A percentile compares a stretch with the other conserved stretches of the same genome.
phyloP scores from a whole-genome alignment of 768 basidiomycete species.

The Obba rivulosa region DNA sequence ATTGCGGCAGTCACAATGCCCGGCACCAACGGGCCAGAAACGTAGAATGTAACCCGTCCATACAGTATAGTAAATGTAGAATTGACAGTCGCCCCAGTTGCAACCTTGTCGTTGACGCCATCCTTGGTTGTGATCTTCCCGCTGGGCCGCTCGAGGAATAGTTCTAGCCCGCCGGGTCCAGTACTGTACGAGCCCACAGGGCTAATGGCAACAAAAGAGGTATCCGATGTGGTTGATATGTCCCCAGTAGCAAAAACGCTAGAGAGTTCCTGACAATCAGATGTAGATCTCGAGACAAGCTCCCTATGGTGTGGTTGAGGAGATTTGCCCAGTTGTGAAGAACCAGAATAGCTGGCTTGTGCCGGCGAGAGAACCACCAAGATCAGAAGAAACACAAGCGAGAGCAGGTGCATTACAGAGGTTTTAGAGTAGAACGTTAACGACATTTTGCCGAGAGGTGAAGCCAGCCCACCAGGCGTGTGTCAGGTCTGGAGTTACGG shows the following conservation, averaged over 20 bases:
- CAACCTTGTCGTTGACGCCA: slow-evolving; percentile 31
- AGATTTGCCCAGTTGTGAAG: no score
- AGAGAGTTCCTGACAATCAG: slow-evolving; percentile 24
- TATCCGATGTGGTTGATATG: slow-evolving; percentile 9
- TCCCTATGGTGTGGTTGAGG: no score
- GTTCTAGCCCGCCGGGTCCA: slow-evolving; percentile 22
- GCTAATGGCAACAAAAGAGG: slow-evolving; percentile 26
- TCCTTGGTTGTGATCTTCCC: slow-evolving; percentile 26
- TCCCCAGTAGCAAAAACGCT: slow-evolving; percentile 18
- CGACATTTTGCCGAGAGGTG: no score
- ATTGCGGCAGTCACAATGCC: slow-evolving; percentile 38
- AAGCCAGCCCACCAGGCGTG: no score
- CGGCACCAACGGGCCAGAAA: slow-evolving; percentile 26
- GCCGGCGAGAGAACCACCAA: no score
- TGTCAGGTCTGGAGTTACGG: no score
- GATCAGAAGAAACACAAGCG: no score
- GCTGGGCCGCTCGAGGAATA: slow-evolving; percentile 28
- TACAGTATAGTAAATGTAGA: slow-evolving; percentile 33
- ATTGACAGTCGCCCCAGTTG: slow-evolving; percentile 35
- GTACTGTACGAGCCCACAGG: slow-evolving; percentile 25
- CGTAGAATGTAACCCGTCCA: slow-evolving; percentile 31
- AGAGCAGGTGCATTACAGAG: no score
- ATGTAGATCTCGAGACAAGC: background rate
- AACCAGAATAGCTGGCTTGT: no score
- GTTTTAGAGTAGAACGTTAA: no score